phyloP scores from a whole-genome alignment of 2,329 filamentous ascomycete species.

The Thielaviopsis populi region DNA sequence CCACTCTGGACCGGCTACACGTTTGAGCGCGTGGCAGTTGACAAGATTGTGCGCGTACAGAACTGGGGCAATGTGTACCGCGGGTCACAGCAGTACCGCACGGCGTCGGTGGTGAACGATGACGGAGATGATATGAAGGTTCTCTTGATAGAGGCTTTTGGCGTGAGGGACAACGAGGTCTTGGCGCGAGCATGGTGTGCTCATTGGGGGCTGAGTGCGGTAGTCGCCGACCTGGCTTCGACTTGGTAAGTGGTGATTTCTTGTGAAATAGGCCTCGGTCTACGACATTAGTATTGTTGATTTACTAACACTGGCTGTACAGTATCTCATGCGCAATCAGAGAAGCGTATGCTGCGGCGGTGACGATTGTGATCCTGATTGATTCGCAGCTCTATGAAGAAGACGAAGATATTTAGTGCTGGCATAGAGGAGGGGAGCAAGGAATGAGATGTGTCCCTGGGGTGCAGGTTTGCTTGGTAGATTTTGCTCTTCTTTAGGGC shows the following conservation, averaged over 20 bases:
- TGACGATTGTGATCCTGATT: slow-evolving; percentile 57
- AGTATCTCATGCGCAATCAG: slow-evolving; percentile 60
- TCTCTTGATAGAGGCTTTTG: slow-evolving; percentile 57
- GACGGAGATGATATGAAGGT: slow-evolving; percentile 32
- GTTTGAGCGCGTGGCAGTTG: slow-evolving; percentile 42
- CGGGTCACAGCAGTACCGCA: slow-evolving; percentile 15
- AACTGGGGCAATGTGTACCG: slow-evolving; percentile 45
- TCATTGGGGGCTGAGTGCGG: slow-evolving; percentile 56
- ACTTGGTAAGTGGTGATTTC: slow-evolving; percentile 41
- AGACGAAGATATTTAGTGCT: slow-evolving; percentile 9
- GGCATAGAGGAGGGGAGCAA: not conserved
- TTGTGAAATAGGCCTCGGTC: not conserved
- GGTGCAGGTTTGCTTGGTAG: not conserved
- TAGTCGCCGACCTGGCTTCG: slow-evolving; percentile 52
- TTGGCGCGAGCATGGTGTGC: slow-evolving; percentile 63
- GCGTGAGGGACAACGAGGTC: slow-evolving; percentile 60
- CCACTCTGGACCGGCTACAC: slow-evolving; percentile 59
- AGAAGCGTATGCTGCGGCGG: slow-evolving; percentile 58
- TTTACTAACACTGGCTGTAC: slow-evolving; percentile 18
- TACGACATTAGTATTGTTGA: not conserved
- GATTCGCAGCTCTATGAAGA: slow-evolving; percentile 29
- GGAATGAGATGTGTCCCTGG: not conserved
- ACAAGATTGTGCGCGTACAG: slow-evolving; percentile 48
- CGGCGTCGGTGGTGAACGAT: slow-evolving; percentile 17
- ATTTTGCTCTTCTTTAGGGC: not conserved